phyloP scores from a whole-genome alignment of 192 early-diverging fungal genomes.

The Mortierella antarctica region DNA sequence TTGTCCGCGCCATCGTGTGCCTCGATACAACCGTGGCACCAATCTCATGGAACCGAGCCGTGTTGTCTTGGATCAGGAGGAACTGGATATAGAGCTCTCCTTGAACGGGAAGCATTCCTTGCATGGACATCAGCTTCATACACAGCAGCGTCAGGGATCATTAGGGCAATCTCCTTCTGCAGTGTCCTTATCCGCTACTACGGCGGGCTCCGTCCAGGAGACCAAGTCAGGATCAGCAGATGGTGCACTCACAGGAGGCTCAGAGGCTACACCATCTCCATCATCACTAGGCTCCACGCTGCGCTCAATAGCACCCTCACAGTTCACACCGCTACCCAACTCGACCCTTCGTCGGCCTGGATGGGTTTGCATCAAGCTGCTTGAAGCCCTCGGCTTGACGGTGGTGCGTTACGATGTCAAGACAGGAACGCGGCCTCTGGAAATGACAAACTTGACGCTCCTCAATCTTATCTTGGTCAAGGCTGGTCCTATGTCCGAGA shows the following conservation, averaged over 20 bases:
- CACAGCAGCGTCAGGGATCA: background rate
- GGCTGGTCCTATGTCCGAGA: constrained; percentile 80
- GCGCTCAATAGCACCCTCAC: background rate
- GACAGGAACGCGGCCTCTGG: constrained; percentile 57
- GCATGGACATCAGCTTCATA: no score
- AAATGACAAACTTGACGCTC: constrained; percentile 92
- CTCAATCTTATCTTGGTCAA: constrained; percentile 90
- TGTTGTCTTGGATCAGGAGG: constrained; percentile 34
- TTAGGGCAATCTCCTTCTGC: constrained; percentile 24
- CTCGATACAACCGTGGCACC: constrained; percentile 62
- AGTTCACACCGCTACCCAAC: constrained; percentile 8
- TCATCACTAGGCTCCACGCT: background rate
- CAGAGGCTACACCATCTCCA: background rate
- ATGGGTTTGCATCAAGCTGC: constrained; percentile 60
- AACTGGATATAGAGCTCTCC: constrained; percentile 14
- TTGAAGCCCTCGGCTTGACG: constrained; percentile 62
- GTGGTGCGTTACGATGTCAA: constrained; percentile 63
- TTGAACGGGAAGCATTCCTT: constrained; percentile 14
- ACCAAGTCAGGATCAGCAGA: background rate
- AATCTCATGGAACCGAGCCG: constrained; percentile 37
- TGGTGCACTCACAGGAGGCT: background rate
- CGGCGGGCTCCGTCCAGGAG: background rate
- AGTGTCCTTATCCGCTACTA: constrained; percentile 4
- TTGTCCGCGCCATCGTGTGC: constrained; percentile 97
- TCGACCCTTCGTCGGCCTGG: constrained; percentile 45